Conservation (phyloP, 176 grass and related monocot genomes). For the Oryza punctata region DNA sequence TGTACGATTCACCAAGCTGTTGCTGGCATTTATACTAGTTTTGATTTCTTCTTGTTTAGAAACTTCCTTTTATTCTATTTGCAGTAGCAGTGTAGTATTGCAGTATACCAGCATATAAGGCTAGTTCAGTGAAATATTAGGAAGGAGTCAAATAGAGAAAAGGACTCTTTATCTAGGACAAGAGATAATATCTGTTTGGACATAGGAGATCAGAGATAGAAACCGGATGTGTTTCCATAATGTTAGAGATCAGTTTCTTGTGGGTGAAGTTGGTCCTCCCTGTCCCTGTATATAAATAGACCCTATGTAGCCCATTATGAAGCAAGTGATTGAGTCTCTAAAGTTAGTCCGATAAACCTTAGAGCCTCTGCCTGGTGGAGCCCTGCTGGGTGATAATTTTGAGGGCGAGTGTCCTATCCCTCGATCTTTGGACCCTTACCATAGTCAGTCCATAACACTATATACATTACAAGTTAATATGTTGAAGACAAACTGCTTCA, state of each 20-base stretch:
- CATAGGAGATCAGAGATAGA: neutral
- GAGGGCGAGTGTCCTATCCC: neutral
- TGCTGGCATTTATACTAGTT: neutral
- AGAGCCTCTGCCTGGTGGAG: neutral
- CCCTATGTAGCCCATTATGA: neutral
- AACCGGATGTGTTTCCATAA: neutral
- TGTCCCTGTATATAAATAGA: neutral
- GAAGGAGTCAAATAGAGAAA: neutral
- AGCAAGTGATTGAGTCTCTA: neutral
- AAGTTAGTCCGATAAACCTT: neutral
- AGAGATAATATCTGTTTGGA: neutral
- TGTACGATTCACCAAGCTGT: neutral
- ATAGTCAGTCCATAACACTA: neutral
- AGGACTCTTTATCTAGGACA: neutral
- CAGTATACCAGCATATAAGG: neutral
- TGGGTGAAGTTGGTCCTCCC: neutral
- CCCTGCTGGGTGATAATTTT: neutral
- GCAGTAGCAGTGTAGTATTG: neutral
- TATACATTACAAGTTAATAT: conserved; percentile 20
- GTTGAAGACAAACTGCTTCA: neutral
- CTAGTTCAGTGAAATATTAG: neutral
- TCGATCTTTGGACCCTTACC: neutral
- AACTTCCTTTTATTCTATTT: conserved; percentile 12
- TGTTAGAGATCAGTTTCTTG: neutral
- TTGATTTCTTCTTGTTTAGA: neutral